Base-by-base conservation (phyloP, 1,284 basidiomycete species). In the Cryptococcus sp. region DNA sequence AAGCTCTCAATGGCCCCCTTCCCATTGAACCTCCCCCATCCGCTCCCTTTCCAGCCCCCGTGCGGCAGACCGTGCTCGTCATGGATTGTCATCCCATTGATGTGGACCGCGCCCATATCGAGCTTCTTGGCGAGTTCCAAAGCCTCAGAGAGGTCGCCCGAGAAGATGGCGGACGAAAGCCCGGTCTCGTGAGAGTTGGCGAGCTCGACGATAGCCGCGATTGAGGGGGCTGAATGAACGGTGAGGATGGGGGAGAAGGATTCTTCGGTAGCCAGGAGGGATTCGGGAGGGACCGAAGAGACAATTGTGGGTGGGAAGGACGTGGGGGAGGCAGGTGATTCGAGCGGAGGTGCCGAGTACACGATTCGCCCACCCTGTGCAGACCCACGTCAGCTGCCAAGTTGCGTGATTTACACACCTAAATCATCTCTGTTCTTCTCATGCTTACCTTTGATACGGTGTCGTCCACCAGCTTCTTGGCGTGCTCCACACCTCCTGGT, bases 21-120 rank as follows among this genome's bases (percentile, higher is more conserved):
- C 2, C 68, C 69, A 58, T 73, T 73, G 50, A 69, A 73, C 39
- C 68, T 60, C 4, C 70, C 70, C 59, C 65, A 72, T 1, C 70
- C 70, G 51, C 65, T 65, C 11, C 59, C 61, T 52, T 71, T 72
- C 48, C 66, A 61, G 2, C 70, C 73, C 1, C 71, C 73, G 55
- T 71, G 70, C 5, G 70, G 71, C 36, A 73, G 49, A 24, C 59
- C 55, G 15, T 67, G 60, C 42, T 72, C 62, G 52, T 75, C 71
- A 54, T 74, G 70, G 0, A 73, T 59, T 2, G 70, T 72, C 59
- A 69, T 69, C 0, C 63, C 66, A 51, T 75, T 75, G 53, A 75
- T 62, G 57, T 75, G 71, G 11, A 75, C 65, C 20, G 61, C 56
- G 2, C 67, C 67, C 13, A 47, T 50, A 21, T 71, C 64, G 8